Evolutionary conservation across 2,329 filamentous ascomycete species (phyloP), one percentile per base, ranked within the genome.

Genomic region (Ceratocystis variospora): DNA sequence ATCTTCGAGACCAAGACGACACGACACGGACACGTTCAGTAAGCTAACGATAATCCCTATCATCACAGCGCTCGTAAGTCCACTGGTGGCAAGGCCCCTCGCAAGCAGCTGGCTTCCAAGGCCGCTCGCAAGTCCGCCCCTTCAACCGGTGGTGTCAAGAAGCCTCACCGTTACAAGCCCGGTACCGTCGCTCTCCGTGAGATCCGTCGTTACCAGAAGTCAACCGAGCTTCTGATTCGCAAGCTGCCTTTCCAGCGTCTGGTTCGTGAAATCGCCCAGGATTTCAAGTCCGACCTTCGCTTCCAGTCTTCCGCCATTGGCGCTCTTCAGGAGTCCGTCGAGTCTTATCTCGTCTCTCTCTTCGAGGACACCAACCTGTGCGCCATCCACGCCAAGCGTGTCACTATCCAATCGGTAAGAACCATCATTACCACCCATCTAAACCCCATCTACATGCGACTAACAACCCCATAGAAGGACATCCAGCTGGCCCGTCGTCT

Each of bases 61-160:
- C 25, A 17, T 61, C 25, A 2, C 65, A 70, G 69, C 73, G 84
- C 84, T 74, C 83, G 85, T 76, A 87, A 96, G 83, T 88, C 86
- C 78, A 88, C 86, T 74, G 86, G 86, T 85, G 86, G 86, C 83
- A 88, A 88, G 82, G 86, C 86, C 73, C 85, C 85, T 70, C 84
- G 86, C 80, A 99, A 99, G 90, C 92, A 96, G 86, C 91, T 97
- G 76, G 93, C 93, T 74, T 96, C 92, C 84, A 96, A 96, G 89
- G 94, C 93, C 72, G 93, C 94, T 75, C 92, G 94, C 83, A 99
- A 99, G 87, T 91, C 88, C 74, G 93, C 94, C 69, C 94, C 94
- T 73, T 96, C 91, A 70, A 97, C 94, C 78, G 94, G 93, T 75
- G 89, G 89, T 87, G 89, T 93, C 85, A 94, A 94, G 89, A 94